phyloP scores from a whole-genome alignment of 495 filamentous ascomycete species.

The Penicillium ochrochloron region DNA sequence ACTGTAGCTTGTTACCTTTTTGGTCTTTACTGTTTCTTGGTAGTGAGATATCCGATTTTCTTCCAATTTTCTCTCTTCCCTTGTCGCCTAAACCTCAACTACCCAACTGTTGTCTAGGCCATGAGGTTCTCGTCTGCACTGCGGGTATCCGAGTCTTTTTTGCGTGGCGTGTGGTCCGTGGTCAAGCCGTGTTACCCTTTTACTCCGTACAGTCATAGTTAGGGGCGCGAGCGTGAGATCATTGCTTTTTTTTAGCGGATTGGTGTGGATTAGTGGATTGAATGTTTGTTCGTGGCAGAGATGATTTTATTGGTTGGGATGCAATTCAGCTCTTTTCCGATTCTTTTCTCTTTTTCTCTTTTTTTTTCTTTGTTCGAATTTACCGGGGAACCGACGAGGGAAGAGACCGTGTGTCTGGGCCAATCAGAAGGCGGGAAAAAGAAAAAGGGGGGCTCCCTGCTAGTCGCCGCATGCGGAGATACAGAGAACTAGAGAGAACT shows the following conservation, averaged over 20 bases:
- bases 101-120: not conserved
- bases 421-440: conserved; percentile 13
- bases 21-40: no score
- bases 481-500: conserved; percentile 13
- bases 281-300: no score
- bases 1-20: not conserved
- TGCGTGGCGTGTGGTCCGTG: not conserved
- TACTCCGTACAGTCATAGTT: not conserved
- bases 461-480: conserved; percentile 45
- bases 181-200: not conserved
- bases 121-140: not conserved
- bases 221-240: not conserved
- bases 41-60: no score
- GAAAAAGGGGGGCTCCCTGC: conserved; percentile 21
- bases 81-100: not conserved
- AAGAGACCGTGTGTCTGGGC: not conserved
- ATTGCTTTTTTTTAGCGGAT: not conserved
- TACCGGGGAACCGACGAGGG: conserved; percentile 20
- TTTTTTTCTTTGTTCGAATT: conserved; percentile 4
- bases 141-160: not conserved
- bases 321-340: not conserved
- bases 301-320: no score
- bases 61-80: no score
- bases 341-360: not conserved
- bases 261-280: no score